Conservation (phyloP, 768 basidiomycete species). For the Hemileccinum impolitum region DNA sequence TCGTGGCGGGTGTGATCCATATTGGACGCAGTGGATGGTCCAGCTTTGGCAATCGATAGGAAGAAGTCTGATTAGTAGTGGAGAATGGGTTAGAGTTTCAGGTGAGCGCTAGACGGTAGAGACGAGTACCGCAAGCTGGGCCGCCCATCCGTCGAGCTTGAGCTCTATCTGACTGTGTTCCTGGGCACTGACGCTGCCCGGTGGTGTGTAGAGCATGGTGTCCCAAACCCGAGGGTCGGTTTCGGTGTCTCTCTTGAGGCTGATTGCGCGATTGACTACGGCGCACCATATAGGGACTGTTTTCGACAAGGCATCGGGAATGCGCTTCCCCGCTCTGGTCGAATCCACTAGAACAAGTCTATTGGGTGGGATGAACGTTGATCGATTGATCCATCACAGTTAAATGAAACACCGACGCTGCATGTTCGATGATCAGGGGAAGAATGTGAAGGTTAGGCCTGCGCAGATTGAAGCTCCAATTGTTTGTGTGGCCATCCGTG, state of each 20-base stretch:
- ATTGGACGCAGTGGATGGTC: conserved; percentile 72
- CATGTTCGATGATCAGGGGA: conserved; percentile 45
- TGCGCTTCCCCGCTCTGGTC: conserved; percentile 87
- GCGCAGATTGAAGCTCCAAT: conserved; percentile 83
- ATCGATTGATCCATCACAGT: background rate
- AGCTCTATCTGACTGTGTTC: conserved; percentile 80
- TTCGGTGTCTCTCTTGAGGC: conserved; percentile 10
- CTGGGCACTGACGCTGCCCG: conserved; percentile 60
- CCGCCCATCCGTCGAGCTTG: conserved; percentile 65
- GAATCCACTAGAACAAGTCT: conserved; percentile 90
- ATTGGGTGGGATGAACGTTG: background rate
- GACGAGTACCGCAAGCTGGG: conserved; percentile 53
- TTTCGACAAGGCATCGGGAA: conserved; percentile 92
- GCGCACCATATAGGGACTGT: conserved; percentile 95
- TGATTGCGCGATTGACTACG: conserved; percentile 70
- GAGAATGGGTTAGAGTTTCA: background rate
- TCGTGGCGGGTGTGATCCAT: conserved; percentile 80
- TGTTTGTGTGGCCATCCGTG: conserved; percentile 81
- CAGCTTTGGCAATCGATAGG: conserved; percentile 63
- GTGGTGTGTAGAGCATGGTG: conserved; percentile 63
- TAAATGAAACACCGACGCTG: conserved; percentile 50
- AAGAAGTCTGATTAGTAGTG: conserved; percentile 50
- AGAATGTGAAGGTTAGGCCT: conserved; percentile 83
- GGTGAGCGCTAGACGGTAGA: background rate
- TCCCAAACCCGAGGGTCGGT: conserved; percentile 44